Percentiles rank a stretch among this genome's conserved stretches.
Evolutionary conservation across 139 green algal genomes (phyloP).

Genomic region (Picochlorum sp.): DNA sequence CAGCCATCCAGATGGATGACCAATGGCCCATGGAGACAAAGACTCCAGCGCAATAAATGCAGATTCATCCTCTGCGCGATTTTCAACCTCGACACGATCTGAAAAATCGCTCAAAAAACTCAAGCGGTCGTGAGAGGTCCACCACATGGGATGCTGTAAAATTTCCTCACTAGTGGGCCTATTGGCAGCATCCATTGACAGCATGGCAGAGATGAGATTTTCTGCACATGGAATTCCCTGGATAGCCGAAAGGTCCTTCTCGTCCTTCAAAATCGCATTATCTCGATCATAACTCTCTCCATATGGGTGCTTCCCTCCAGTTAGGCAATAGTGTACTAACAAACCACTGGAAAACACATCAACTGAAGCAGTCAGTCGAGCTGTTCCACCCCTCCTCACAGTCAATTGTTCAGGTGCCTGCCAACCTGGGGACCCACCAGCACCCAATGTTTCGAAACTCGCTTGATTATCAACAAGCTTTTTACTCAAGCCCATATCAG

Average conservation of each 20-base stretch:
- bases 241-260: slow-evolving; percentile 13
- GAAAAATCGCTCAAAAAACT: slow-evolving; percentile 81
- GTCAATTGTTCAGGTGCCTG: slow-evolving; percentile 91
- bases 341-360: slow-evolving; percentile 93
- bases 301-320: slow-evolving; percentile 81
- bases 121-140: slow-evolving; percentile 62
- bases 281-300: slow-evolving; percentile 79
- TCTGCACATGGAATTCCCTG: slow-evolving; percentile 51
- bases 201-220: slow-evolving; percentile 66
- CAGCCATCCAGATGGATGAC: slow-evolving; percentile 57
- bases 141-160: slow-evolving; percentile 87
- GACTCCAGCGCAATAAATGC: slow-evolving; percentile 24
- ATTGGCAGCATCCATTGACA: slow-evolving; percentile 39
- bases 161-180: slow-evolving; percentile 61
- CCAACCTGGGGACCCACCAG: slow-evolving; percentile 88
- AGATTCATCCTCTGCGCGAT: slow-evolving; percentile 44
- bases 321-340: slow-evolving; percentile 83
- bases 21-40: slow-evolving; percentile 8
- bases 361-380: slow-evolving; percentile 46
- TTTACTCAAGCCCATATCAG: slow-evolving; percentile 95
- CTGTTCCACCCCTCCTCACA: slow-evolving; percentile 17
- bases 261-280: slow-evolving; percentile 57
- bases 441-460: slow-evolving; percentile 66
- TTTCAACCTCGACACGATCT: slow-evolving; percentile 84
- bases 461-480: slow-evolving; percentile 71